Conservation (phyloP, 441 rosid genomes). For the Geranium incanum region DNA sequence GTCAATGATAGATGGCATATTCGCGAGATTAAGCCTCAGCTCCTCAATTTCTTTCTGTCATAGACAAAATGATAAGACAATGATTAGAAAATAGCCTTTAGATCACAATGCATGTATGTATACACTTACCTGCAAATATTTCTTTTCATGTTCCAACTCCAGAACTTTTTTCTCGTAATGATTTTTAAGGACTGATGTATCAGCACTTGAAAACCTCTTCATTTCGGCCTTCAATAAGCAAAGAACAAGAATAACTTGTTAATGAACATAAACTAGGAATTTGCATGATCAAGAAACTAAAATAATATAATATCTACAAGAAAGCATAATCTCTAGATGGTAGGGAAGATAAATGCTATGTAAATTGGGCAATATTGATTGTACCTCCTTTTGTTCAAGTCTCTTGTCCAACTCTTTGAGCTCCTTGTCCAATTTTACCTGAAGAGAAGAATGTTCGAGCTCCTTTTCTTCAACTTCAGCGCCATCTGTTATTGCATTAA, state of each 20-base stretch:
- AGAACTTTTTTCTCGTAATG: slow-evolving; percentile 90
- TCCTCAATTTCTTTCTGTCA: slow-evolving; percentile 88
- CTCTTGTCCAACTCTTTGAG: slow-evolving; percentile 78
- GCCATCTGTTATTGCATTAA: slow-evolving; percentile 44
- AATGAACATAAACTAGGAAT: background rate
- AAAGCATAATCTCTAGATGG: background rate
- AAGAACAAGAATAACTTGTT: slow-evolving; percentile 13
- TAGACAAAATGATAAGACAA: slow-evolving; percentile 17
- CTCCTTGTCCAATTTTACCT: slow-evolving; percentile 77
- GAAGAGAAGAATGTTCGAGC: slow-evolving; percentile 79
- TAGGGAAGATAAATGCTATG: background rate
- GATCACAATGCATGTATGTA: slow-evolving; percentile 8
- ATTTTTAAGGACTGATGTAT: slow-evolving; percentile 80
- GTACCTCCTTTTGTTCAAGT: slow-evolving; percentile 91
- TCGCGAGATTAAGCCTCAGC: slow-evolving; percentile 57
- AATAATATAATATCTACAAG: background rate
- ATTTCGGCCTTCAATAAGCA: slow-evolving; percentile 72
- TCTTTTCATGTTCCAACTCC: slow-evolving; percentile 84
- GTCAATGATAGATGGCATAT: slow-evolving; percentile 65
- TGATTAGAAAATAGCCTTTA: slow-evolving; percentile 12
- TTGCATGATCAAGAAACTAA: background rate
- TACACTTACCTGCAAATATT: slow-evolving; percentile 57
- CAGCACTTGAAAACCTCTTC: slow-evolving; percentile 60
- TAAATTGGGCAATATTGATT: background rate
- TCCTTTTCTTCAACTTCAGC: slow-evolving; percentile 66